phyloP scores from a whole-genome alignment of 306 rosid species.

The Glycine tomentella region DNA sequence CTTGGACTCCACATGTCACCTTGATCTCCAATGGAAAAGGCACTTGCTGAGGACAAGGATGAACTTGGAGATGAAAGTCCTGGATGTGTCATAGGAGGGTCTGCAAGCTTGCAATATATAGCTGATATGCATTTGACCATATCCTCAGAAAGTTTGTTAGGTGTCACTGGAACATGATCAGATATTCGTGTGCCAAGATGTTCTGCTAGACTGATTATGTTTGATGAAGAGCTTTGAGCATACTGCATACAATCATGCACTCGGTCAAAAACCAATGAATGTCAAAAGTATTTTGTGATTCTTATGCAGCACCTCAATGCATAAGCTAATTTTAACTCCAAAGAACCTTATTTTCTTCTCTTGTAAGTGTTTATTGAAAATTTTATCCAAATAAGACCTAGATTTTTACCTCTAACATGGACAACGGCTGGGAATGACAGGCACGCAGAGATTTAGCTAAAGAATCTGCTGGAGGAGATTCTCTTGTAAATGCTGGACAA shows the following conservation, averaged over 20 bases:
- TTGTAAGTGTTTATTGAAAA: not conserved
- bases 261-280: not conserved
- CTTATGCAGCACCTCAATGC: not conserved
- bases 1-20: constrained; percentile 84
- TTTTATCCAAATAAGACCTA: not conserved
- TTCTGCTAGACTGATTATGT: constrained; percentile 86
- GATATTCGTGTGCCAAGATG: constrained; percentile 92
- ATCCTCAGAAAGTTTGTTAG: constrained; percentile 89
- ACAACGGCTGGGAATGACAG: constrained; percentile 93
- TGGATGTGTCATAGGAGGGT: constrained; percentile 71
- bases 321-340: not conserved
- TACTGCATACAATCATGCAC: constrained; percentile 56
- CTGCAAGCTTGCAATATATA: constrained; percentile 90
- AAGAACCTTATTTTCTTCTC: no score
- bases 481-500: constrained; percentile 60
- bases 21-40: constrained; percentile 78
- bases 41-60: constrained; percentile 77
- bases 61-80: constrained; percentile 89
- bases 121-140: constrained; percentile 95
- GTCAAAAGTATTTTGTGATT: not conserved
- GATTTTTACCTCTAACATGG: constrained; percentile 84
- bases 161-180: constrained; percentile 75
- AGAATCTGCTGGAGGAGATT: constrained; percentile 68
- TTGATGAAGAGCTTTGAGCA: constrained; percentile 71
- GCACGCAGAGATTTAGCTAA: constrained; percentile 69